Conservation (phyloP, 2,329 filamentous ascomycete species). For the Xylariaceae sp. region DNA sequence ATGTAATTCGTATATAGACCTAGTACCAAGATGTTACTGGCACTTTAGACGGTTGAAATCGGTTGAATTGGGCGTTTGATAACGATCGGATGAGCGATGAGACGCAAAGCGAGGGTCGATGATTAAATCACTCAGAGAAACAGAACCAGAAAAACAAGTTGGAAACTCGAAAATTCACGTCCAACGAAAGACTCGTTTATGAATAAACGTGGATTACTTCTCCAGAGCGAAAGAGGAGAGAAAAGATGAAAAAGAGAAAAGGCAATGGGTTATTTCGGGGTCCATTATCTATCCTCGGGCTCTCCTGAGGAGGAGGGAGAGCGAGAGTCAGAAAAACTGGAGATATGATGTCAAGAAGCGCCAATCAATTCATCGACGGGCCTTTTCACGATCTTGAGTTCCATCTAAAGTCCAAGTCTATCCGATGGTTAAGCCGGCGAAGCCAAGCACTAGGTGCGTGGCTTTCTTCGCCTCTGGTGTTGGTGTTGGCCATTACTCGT, state of each 20-base stretch:
- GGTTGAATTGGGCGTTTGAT: background rate
- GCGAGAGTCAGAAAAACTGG: conserved; percentile 18
- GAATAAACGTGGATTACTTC: background rate
- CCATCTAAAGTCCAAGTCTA: background rate
- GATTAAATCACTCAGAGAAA: background rate
- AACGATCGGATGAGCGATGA: background rate
- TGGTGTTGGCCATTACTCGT: background rate
- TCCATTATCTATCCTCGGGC: background rate
- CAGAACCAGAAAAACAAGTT: background rate
- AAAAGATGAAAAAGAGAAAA: background rate
- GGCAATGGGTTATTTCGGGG: background rate
- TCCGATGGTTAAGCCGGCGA: background rate
- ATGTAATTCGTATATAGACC: background rate
- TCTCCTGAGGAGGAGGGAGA: background rate
- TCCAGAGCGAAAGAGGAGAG: background rate
- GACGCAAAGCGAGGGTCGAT: background rate
- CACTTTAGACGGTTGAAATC: background rate
- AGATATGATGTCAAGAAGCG: conserved; percentile 20
- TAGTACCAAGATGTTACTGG: background rate
- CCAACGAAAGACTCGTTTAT: background rate
- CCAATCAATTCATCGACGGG: background rate
- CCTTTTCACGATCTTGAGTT: background rate
- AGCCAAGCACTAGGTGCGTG: background rate
- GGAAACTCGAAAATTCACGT: background rate
- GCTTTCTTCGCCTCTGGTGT: background rate